Evolutionary conservation across 2,329 filamentous ascomycete genomes (phyloP).

Genomic region (Xylaria sp.): DNA sequence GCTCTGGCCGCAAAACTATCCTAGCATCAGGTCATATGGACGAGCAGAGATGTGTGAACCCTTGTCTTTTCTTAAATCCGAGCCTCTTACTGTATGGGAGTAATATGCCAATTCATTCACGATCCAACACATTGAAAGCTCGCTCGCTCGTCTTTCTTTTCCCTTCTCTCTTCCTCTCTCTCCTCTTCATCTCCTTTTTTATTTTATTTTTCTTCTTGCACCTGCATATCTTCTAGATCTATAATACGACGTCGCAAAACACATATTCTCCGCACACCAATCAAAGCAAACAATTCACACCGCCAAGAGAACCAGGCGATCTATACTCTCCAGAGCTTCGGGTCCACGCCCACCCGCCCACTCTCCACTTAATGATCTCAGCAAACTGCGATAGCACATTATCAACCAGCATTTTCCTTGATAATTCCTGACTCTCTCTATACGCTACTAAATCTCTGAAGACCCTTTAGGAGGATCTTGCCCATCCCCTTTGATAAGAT

Average conservation of each 20-base stretch:
- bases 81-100: conserved; percentile 3
- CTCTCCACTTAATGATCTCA: conserved; percentile 37
- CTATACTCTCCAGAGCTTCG: conserved; percentile 38
- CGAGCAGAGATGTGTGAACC: conserved; percentile 40
- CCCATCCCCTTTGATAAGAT: conserved; percentile 6
- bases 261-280: conserved; percentile 5
- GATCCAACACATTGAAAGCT: conserved; percentile 2
- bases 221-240: not conserved
- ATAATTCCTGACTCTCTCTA: conserved; percentile 12
- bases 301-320: conserved; percentile 33
- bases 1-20: conserved; percentile 35
- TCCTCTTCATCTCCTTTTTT: not conserved
- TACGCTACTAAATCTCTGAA: conserved; percentile 25
- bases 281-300: conserved; percentile 18
- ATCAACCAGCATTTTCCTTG: not conserved
- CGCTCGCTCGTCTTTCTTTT: no score
- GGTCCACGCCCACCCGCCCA: conserved; percentile 21
- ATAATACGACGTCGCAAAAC: not conserved
- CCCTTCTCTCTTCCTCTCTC: not conserved
- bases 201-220: not conserved
- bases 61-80: conserved; percentile 23
- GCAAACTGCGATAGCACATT: conserved; percentile 8
- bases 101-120: not conserved
- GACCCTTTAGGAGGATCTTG: not conserved
- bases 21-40: conserved; percentile 40